Conservation (phyloP, 768 basidiomycete species). For the Podaxis sp. region DNA sequence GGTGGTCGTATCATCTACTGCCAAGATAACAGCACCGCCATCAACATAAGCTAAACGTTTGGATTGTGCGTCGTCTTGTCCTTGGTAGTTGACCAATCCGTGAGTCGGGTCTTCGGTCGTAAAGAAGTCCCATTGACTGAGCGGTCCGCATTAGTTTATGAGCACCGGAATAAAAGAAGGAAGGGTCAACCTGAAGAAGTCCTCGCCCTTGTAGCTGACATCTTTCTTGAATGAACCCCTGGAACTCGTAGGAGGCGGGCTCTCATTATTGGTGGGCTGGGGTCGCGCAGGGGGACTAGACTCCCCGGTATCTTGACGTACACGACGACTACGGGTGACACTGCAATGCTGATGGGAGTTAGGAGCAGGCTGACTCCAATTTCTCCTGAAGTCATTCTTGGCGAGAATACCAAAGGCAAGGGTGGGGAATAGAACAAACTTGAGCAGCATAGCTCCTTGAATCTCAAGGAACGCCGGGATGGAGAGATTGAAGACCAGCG, state of each 20-base stretch:
- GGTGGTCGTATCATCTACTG: conserved; percentile 55
- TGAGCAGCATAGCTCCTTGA: background rate
- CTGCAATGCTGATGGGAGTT: background rate
- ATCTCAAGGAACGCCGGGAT: background rate
- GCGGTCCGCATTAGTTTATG: background rate
- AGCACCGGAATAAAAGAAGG: background rate
- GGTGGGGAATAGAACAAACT: background rate
- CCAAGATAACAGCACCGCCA: conserved; percentile 56
- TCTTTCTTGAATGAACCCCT: conserved; percentile 24
- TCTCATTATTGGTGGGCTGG: background rate
- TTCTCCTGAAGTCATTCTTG: background rate
- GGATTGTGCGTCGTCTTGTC: conserved; percentile 40
- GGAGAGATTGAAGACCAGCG: conserved; percentile 6
- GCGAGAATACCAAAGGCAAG: background rate
- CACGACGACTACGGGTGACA: background rate
- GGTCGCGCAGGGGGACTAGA: background rate
- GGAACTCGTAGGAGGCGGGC: background rate
- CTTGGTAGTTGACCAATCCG: conserved; percentile 64
- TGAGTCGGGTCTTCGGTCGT: conserved; percentile 62
- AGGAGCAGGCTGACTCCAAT: background rate
- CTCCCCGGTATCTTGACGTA: background rate
- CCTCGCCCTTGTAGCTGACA: conserved; percentile 43
- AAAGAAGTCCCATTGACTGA: conserved; percentile 70
- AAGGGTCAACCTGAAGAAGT: conserved; percentile 56
- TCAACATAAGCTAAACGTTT: conserved; percentile 59